These are phyloP conservation scores for Rhodotorula mucilaginosa DNA, from an alignment of 1,284 basidiomycete species.

Conservation along the genomic window DNA sequence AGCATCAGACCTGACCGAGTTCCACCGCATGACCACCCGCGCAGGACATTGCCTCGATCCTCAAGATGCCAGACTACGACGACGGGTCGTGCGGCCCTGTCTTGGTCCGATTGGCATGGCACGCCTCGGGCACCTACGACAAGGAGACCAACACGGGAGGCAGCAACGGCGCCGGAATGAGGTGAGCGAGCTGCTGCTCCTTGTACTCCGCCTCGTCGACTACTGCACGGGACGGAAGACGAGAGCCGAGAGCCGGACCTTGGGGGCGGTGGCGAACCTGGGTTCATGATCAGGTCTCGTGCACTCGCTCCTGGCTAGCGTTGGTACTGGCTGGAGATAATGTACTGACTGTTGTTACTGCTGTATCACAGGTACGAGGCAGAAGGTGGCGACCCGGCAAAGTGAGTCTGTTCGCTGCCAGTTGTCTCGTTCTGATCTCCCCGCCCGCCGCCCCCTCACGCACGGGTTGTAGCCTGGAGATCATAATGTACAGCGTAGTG, in stretches of 20 bases:
- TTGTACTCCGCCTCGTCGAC: too few relatives aligned
- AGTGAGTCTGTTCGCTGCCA: slow-evolving; percentile 1
- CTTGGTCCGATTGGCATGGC: slow-evolving; percentile 50
- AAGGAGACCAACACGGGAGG: slow-evolving; percentile 73
- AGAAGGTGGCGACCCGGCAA: slow-evolving; percentile 53
- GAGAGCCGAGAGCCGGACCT: too few relatives aligned
- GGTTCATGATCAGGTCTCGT: too few relatives aligned
- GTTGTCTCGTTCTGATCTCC: neutral
- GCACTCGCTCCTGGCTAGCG: too few relatives aligned
- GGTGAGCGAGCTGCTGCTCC: slow-evolving; percentile 5
- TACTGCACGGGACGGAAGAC: too few relatives aligned
- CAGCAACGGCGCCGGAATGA: slow-evolving; percentile 87
- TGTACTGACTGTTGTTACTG: neutral
- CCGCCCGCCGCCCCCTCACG: too few relatives aligned
- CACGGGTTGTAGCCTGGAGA: neutral
- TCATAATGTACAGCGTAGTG: neutral
- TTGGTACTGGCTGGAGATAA: too few relatives aligned
- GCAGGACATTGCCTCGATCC: slow-evolving; percentile 31
- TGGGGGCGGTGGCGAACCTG: too few relatives aligned
- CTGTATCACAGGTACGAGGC: slow-evolving; percentile 61
- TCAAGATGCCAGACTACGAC: slow-evolving; percentile 40
- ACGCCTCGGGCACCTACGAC: slow-evolving; percentile 41
- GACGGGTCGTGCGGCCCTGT: slow-evolving; percentile 47
- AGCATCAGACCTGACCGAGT: neutral
- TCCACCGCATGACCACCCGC: too few relatives aligned